phyloP scores from a whole-genome alignment of 129 eudicot genomes.

The Tagetes patula region DNA sequence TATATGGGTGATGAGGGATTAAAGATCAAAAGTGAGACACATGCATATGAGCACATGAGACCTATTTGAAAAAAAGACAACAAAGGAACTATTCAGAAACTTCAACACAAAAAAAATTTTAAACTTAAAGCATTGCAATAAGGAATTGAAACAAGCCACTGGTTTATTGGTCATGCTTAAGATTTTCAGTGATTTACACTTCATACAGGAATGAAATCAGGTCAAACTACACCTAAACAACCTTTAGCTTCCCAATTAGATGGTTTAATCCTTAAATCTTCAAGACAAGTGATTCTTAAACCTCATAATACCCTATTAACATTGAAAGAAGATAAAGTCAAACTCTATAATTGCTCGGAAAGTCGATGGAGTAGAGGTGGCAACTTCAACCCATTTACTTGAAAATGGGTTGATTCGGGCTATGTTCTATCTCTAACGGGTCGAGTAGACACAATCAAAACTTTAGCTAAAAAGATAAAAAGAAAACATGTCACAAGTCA shows the following conservation, averaged over 20 bases:
- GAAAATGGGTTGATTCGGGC: neutral
- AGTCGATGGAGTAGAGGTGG: neutral
- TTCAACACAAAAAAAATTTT: constrained; percentile 5
- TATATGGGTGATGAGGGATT: constrained; percentile 34
- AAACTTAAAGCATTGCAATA: constrained; percentile 23
- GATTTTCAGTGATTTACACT: constrained; percentile 21
- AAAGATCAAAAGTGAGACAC: constrained; percentile 22
- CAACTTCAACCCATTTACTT: neutral
- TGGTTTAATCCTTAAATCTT: constrained; percentile 17
- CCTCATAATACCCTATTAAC: constrained; percentile 25
- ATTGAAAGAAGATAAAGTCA: constrained; percentile 21
- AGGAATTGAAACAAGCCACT: neutral
- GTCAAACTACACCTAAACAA: constrained; percentile 30
- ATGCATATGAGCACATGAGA: constrained; percentile 27
- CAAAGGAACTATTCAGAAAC: neutral
- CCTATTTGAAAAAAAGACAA: constrained; percentile 16
- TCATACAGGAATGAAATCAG: constrained; percentile 34
- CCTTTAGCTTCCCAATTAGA: constrained; percentile 26
- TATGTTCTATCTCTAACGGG: neutral
- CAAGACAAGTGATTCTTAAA: constrained; percentile 22
- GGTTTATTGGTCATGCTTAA: constrained; percentile 13
- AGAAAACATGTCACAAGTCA: neutral
- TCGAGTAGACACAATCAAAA: neutral
- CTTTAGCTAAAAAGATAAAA: neutral
- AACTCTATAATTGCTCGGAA: constrained; percentile 15